These are phyloP conservation scores for Linnemannia elongata DNA, from an alignment of 192 early-diverging fungal genomes.

Conservation along the genomic window DNA sequence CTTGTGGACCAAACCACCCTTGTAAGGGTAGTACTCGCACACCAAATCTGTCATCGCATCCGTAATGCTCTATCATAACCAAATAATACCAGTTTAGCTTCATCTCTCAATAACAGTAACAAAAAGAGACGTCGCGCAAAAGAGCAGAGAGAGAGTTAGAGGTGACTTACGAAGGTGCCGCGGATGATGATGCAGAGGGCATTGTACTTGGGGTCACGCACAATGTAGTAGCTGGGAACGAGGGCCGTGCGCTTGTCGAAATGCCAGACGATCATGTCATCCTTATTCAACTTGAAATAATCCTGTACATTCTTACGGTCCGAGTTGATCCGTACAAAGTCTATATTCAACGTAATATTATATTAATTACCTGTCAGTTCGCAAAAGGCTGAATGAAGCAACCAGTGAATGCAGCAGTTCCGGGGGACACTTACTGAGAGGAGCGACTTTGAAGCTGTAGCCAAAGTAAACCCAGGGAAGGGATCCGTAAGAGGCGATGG, in stretches of 20 bases:
- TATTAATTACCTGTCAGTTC: background rate
- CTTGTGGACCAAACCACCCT: slow-evolving; percentile 57
- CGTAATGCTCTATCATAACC: slow-evolving; percentile 46
- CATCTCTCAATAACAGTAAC: background rate
- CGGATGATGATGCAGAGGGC: slow-evolving; percentile 57
- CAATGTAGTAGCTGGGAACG: slow-evolving; percentile 58
- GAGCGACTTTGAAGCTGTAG: slow-evolving; percentile 53
- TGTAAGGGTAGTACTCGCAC: slow-evolving; percentile 60
- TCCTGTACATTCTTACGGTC: slow-evolving; percentile 56
- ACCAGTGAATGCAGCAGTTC: no score
- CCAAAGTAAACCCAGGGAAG: slow-evolving; percentile 54
- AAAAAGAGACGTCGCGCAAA: background rate
- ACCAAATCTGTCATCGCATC: slow-evolving; percentile 61
- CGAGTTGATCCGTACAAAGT: slow-evolving; percentile 58
- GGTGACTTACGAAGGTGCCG: slow-evolving; percentile 55
- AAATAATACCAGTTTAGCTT: background rate
- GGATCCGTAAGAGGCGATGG: slow-evolving; percentile 59
- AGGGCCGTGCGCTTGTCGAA: slow-evolving; percentile 55
- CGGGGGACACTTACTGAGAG: slow-evolving; percentile 29
- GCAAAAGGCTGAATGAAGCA: no score
- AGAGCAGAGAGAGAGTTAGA: background rate
- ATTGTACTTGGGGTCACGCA: slow-evolving; percentile 57
- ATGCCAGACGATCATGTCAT: slow-evolving; percentile 60
- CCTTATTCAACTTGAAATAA: slow-evolving; percentile 59
- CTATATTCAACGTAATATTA: slow-evolving; percentile 8